Base-by-base conservation (phyloP, 2,329 filamentous ascomycete genomes). In the Bisporella sp. region DNA sequence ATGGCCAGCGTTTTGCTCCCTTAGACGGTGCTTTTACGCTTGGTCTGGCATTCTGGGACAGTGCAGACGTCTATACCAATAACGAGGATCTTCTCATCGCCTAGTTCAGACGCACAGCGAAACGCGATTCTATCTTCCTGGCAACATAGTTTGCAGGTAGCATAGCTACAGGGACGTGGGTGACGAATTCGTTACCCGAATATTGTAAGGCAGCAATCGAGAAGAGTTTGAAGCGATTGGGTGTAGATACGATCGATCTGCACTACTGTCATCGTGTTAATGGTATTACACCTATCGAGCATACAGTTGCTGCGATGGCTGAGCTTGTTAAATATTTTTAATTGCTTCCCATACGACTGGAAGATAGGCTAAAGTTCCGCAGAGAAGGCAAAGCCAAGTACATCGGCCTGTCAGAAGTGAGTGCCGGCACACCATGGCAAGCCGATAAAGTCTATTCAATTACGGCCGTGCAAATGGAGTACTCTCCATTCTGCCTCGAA, bases 311-410 rank as follows among this genome's bases (percentile, higher is more conserved):
- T 30, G 69, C 64, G 1, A 66, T 75, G 64, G 66, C 61, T 2
- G 60, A 70, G 44, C 57, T 73, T 21, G 68, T 70, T 52, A 59
- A 58, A 54, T 57, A 43, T 8, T 40, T 48, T 39, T 2, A 9
- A 46, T 2, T n/a, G 6, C 13, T 2, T 5, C 32, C 8, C 13
- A 39, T 2, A 31, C 12, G 44, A 31, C 11, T 39, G 3, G 12
- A 28, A 30, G 35, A 21, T 47, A 28, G 13, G n/a, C 13, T 30
- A 31, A 47, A 32, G 4, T 42, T 8, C 3, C 28, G 11, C 29
- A 70, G 68, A 4, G 72, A 76, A 54, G 78, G 78, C 51, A 81
- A 81, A 61, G 76, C 82, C 62, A 75, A 72, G 49, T 67, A 79
- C 60, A 63, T 84, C 6, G 79, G 80, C 12, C 60, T 84, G 4